Conservation (phyloP, 208 protist genomes). For the Endotrypanum monterogeii region DNA sequence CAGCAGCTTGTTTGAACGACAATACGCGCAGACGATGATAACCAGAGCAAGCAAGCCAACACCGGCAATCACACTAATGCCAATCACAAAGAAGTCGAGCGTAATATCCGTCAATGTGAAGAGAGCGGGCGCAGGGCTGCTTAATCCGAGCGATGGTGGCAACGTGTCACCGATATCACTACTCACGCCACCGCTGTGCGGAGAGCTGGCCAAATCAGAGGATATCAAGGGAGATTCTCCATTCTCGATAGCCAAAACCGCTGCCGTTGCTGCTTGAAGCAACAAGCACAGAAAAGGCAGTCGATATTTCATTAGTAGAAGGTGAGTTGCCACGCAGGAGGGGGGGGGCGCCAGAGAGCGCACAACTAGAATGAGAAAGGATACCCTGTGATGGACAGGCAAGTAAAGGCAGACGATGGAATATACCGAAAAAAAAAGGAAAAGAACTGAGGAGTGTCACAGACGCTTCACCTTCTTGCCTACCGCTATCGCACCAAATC, state of each 20-base stretch:
- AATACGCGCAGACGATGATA: constrained; percentile 14
- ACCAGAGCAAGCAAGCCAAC: constrained; percentile 14
- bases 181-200: not conserved
- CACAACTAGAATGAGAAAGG: not conserved
- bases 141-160: not conserved
- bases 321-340: not conserved
- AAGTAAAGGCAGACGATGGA: not conserved
- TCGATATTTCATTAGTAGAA: not conserved
- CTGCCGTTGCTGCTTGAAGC: not conserved
- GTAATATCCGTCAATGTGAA: constrained; percentile 17
- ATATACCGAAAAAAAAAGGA: not conserved
- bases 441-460: not conserved
- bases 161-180: not conserved
- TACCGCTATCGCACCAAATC: not conserved
- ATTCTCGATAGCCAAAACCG: not conserved
- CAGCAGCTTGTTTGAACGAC: constrained; percentile 24
- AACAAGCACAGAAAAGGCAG: not conserved
- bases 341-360: not conserved
- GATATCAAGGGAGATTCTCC: not conserved
- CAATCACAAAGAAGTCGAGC: constrained; percentile 23
- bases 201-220: not conserved
- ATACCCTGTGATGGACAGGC: not conserved
- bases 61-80: constrained; percentile 16
- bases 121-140: not conserved
- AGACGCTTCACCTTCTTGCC: not conserved